phyloP scores from a whole-genome alignment of 148 eudicot genomes.

The Cornus controversa region DNA sequence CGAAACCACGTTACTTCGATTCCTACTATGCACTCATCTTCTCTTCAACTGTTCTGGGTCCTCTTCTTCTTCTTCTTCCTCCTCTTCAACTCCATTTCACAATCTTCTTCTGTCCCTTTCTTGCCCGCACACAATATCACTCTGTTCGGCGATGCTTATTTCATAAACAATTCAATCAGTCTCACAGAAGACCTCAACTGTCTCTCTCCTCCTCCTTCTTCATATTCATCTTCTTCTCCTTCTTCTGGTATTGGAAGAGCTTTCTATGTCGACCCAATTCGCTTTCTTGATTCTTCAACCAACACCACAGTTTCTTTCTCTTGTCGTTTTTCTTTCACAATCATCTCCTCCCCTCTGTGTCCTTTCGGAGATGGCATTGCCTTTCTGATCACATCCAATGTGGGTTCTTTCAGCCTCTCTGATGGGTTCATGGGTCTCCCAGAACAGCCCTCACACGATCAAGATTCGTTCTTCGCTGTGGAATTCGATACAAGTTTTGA shows the following conservation, averaged over 20 bases:
- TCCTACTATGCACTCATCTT: conserved; percentile 13
- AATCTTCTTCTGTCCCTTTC: conserved; percentile 19
- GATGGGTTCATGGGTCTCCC: conserved; percentile 58
- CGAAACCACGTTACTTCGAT: neutral
- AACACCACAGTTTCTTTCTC: conserved; percentile 50
- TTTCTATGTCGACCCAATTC: conserved; percentile 44
- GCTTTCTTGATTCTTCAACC: conserved; percentile 41
- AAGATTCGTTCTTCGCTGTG: conserved; percentile 50
- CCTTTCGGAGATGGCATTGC: conserved; percentile 67
- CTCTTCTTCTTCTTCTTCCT: conserved; percentile 8
- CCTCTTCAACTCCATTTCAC: neutral
- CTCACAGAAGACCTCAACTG: conserved; percentile 37
- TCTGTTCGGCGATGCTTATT: conserved; percentile 49
- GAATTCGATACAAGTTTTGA: conserved; percentile 59
- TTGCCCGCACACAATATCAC: conserved; percentile 39
- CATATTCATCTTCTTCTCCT: conserved; percentile 16
- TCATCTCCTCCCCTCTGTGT: conserved; percentile 36
- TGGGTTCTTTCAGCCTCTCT: conserved; percentile 10
- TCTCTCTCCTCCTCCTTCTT: conserved; percentile 8
- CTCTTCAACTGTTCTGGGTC: conserved; percentile 11
- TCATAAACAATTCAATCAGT: conserved; percentile 28
- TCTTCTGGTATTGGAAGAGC: conserved; percentile 40
- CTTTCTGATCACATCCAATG: conserved; percentile 47
- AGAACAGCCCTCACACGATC: conserved; percentile 8
- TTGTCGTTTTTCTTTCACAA: conserved; percentile 47